Conservation (phyloP, 208 protist species). For the Acanthamoeba rhysodes region DNA sequence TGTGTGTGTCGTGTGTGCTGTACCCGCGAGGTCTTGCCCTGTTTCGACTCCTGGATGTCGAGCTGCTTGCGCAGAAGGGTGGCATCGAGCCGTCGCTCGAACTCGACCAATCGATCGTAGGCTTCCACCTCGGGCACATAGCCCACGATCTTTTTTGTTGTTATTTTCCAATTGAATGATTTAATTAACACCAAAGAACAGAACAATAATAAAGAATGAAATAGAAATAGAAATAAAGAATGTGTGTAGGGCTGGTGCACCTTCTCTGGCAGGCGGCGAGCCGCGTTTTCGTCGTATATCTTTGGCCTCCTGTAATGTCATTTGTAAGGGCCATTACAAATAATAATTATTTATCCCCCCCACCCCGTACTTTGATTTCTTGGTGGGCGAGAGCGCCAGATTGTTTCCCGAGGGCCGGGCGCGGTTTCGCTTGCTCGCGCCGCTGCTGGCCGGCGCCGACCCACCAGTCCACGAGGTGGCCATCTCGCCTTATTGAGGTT, state of each 20-base stretch:
- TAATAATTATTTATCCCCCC: too few species aligned
- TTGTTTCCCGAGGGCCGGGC: not conserved
- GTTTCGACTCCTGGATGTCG: constrained; percentile 54
- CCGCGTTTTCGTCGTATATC: not conserved
- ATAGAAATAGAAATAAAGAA: not conserved
- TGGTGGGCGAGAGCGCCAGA: not conserved
- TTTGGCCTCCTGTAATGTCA: not conserved
- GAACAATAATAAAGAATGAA: not conserved
- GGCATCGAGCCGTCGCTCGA: constrained; percentile 43
- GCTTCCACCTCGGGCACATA: constrained; percentile 47
- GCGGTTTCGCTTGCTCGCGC: too few species aligned
- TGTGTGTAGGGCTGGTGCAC: not conserved
- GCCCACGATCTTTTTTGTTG: too few species aligned
- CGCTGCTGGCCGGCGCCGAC: too few species aligned
- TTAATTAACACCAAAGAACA: not conserved
- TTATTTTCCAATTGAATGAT: too few species aligned
- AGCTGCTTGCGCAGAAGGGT: constrained; percentile 61
- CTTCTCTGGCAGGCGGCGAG: not conserved
- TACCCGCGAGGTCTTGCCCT: constrained; percentile 43
- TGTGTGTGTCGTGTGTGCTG: too few species aligned
- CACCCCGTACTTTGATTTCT: not conserved
- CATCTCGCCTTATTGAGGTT: too few species aligned
- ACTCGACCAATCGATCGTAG: constrained; percentile 41
- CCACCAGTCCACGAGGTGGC: too few species aligned
- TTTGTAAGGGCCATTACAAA: too few species aligned